Evolutionary conservation across 2,329 filamentous ascomycete genomes (phyloP), one percentile per base, ranked within the genome.

Genomic region (Geosmithia putterillii): DNA sequence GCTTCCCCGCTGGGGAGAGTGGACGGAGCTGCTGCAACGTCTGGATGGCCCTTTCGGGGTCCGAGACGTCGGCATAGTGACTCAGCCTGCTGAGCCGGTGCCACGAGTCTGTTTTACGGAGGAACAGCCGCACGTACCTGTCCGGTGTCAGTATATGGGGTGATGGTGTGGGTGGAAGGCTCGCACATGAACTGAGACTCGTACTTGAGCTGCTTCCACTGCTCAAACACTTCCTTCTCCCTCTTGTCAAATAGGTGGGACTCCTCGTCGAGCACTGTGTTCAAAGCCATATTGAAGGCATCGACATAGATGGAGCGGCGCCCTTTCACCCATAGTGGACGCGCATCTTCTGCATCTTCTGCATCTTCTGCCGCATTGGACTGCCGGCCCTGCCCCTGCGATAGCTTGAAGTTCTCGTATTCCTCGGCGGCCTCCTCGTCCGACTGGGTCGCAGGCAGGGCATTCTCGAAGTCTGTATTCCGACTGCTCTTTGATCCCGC

Each of bases 231-330:
- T 14, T 74, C 68, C 54, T 72, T 75, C 61, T 98, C 92, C 17
- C 78, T 81, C 45, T 79, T 75, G 53, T 92, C 76, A 57, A 96
- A 98, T 0, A 98, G 66, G 61, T 95, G 86, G 1, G 76, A 74
- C 61, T 98, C 92, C 45, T 96, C 86, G 41, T 86, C 80, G 12
- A 96, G 65, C 3, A 98, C 92, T 0, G 86, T 95, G 46, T 90
- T 81, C 41, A 98, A 66, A 2, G 90, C 87, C 14, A 96, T 69
- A 55, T 95, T 95, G 69, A 98, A 98, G 1, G 92, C 92, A 63
- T 98, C 92, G 17, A 95, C 87, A 54, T 98, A 98, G 44, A 98
- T 86, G 1, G 89, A 96, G 54, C 81, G 94, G 57, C 79, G 81
- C 0, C 87, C 86, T 53, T 73, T 78, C 4, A 79, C 63, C 86